phyloP scores from a whole-genome alignment of 169 alveolate genomes.

The Cryptosporidium parvum region DNA sequence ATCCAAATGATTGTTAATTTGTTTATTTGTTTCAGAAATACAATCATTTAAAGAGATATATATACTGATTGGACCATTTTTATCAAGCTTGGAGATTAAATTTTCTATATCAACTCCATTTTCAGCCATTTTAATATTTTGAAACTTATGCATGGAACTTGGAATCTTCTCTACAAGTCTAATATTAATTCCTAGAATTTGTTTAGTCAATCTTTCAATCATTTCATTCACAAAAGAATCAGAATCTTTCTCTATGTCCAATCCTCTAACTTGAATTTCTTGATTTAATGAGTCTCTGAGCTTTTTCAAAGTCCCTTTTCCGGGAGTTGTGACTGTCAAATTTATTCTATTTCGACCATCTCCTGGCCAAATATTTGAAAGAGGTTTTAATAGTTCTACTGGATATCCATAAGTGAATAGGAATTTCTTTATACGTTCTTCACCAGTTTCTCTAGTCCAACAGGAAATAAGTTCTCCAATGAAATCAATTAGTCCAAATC shows the following conservation, averaged over 20 bases:
- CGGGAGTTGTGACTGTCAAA: not conserved
- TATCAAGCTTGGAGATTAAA: not conserved
- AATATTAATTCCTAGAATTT: slow-evolving; percentile 3
- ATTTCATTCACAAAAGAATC: not conserved
- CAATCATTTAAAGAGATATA: slow-evolving; percentile 21
- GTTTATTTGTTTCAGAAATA: not conserved
- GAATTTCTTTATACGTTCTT: slow-evolving; percentile 11
- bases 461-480: slow-evolving; percentile 49
- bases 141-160: not conserved
- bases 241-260: not conserved
- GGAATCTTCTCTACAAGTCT: not conserved
- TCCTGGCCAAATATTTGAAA: slow-evolving; percentile 70
- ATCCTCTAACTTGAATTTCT: not conserved
- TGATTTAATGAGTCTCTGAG: slow-evolving; percentile 1
- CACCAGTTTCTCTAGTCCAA: slow-evolving; percentile 51
- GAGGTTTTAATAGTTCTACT: not conserved
- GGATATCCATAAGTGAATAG: not conserved
- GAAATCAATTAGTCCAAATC: slow-evolving; percentile 32
- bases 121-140: not conserved
- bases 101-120: slow-evolving; percentile 12
- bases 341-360: slow-evolving; percentile 24
- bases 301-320: not conserved
- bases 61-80: not conserved
- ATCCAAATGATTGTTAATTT: not conserved
- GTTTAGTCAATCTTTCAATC: not conserved